Percentiles rank a stretch among this genome's conserved stretches.
Evolutionary conservation across 768 basidiomycete genomes (phyloP).

Genomic region (Imleria badia): DNA sequence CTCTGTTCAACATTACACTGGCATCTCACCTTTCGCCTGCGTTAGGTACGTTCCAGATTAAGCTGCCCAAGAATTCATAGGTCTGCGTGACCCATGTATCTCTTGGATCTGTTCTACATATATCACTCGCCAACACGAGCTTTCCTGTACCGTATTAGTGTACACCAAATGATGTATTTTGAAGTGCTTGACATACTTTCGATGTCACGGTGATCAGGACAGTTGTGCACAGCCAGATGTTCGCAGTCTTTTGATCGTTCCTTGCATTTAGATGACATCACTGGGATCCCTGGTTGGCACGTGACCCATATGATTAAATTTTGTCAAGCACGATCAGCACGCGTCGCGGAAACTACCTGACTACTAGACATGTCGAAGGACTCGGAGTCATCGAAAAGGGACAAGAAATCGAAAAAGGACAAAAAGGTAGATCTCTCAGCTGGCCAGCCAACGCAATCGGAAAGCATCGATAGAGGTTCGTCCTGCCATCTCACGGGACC

Average conservation of each 20-base stretch:
- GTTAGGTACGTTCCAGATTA: slow-evolving; percentile 80
- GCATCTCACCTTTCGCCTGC: background rate
- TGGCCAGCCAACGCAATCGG: background rate
- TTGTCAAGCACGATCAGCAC: background rate
- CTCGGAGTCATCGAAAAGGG: background rate
- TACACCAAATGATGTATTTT: background rate
- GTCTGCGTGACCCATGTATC: background rate
- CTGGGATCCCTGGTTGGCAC: background rate
- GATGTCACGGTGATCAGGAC: too few species aligned
- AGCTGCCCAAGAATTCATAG: slow-evolving; percentile 60
- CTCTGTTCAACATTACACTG: background rate
- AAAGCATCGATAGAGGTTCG: slow-evolving; percentile 21
- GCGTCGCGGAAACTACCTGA: background rate
- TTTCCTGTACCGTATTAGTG: background rate
- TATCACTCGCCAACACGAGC: background rate
- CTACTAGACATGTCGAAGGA: slow-evolving; percentile 5
- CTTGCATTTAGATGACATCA: too few species aligned
- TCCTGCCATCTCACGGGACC: background rate
- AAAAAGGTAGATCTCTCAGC: background rate
- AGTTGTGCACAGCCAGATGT: too few species aligned
- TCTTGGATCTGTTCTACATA: background rate
- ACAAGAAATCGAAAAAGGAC: background rate
- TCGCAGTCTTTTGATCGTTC: too few species aligned
- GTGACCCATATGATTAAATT: slow-evolving; percentile 3
- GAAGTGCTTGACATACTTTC: background rate